Evolutionary conservation across 2,329 filamentous ascomycete species (phyloP), one percentile per base, ranked within the genome.

Genomic region (Neurospora sp.): DNA sequence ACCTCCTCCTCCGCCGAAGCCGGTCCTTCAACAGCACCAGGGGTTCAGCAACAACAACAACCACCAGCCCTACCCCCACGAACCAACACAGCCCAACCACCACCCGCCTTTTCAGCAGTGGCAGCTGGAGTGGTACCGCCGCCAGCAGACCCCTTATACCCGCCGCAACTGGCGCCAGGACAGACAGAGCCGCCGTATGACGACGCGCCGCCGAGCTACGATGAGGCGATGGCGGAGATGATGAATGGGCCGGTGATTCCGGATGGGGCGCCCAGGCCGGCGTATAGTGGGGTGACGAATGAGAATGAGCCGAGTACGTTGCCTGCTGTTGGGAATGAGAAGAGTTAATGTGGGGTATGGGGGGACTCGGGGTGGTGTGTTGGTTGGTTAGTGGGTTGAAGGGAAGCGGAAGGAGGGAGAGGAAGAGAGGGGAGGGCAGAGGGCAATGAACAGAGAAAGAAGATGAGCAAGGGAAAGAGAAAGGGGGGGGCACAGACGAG

Each of bases 161-260:
- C 87, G 17, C 86, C 87, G 4, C 87, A 88, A 75, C 79, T 89
- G 23, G 69, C 67, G 62, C 75, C 76, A 0, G 76, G 74, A 0
- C 76, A 79, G 52, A 81, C 79, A 2, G 83, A 78, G 1, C 79
- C 82, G 19, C 77, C 78, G 0, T 83, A 87, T 73, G 90, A 92
- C 39, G 93, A 96, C 69, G 92, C 93, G n/a, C 94, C 95, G 19
- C 94, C 94, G 8, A 97, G 92, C 76, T 98, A 98, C 77, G 93
- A 97, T 80, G 94, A 97, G 80, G 93, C 93, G 12, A 90, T 97
- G 81, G 93, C 93, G 6, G 90, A 92, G 73, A 87, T 89, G 70
- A 81, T 96, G 72, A 80, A 83, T 0, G 90, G 87, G 41, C 92
- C 92, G 1, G 87, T 93, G 69, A 87, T 92, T 77, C 91, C 89